phyloP scores from a whole-genome alignment of 192 early-diverging fungal genomes.

The Kappamyces sp. region DNA sequence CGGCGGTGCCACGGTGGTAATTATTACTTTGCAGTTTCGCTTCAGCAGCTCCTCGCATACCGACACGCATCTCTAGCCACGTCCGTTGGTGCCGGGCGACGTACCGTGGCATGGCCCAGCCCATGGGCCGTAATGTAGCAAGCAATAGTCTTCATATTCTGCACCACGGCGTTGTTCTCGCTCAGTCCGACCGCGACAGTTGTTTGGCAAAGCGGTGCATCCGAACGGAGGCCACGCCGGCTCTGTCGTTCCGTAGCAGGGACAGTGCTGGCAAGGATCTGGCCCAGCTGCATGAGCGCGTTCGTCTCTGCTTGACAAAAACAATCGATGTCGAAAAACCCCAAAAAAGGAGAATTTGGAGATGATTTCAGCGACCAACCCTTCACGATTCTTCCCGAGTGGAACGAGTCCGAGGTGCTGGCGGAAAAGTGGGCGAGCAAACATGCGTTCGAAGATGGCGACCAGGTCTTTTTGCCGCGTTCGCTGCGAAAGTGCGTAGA shows the following conservation, averaged over 20 bases:
- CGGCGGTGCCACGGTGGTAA: constrained; percentile 28
- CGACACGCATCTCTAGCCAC: constrained; percentile 8
- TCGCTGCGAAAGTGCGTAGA: constrained; percentile 32
- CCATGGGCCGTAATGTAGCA: constrained; percentile 17
- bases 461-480: constrained; percentile 28
- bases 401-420: constrained; percentile 48
- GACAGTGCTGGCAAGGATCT: too few species aligned
- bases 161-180: neutral
- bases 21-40: constrained; percentile 30
- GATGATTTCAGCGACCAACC: constrained; percentile 31
- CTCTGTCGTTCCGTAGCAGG: too few species aligned
- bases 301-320: too few species aligned
- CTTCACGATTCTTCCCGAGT: constrained; percentile 52
- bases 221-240: too few species aligned
- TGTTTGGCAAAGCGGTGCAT: too few species aligned
- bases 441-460: constrained; percentile 56
- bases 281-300: too few species aligned
- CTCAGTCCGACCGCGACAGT: too few species aligned
- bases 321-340: neutral
- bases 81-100: constrained; percentile 1
- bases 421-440: constrained; percentile 56
- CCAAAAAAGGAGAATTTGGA: neutral
- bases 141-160: neutral
- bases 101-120: constrained; percentile 16
- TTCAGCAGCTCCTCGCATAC: constrained; percentile 19